Conservation (phyloP, 148 eudicot species). For the Selenicereus undatus region DNA sequence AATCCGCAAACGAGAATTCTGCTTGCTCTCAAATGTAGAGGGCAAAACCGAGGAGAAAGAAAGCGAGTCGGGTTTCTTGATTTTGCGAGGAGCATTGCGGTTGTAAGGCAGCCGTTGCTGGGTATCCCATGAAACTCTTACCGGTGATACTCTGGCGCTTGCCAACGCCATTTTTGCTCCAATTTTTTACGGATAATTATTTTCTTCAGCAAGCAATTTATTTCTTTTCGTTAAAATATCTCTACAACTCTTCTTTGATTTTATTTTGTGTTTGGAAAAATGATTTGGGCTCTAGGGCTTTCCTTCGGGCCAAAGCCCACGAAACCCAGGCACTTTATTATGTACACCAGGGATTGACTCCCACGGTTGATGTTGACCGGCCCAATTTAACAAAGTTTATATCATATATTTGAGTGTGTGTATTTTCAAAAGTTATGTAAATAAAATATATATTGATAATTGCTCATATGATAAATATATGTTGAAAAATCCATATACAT, state of each 20-base stretch:
- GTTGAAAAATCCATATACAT: too few relatives aligned
- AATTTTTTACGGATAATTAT: neutral
- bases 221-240: neutral
- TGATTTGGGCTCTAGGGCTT: neutral
- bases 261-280: neutral
- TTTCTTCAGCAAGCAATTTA: neutral
- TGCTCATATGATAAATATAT: too few relatives aligned
- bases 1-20: conserved; percentile 23
- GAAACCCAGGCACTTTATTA: too few relatives aligned
- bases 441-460: too few relatives aligned
- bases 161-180: conserved; percentile 30
- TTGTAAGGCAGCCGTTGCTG: conserved; percentile 60
- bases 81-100: conserved; percentile 45
- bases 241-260: too few relatives aligned
- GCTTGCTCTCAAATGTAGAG: conserved; percentile 17
- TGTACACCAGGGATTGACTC: too few relatives aligned
- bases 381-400: too few relatives aligned
- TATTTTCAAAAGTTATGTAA: too few relatives aligned
- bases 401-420: too few relatives aligned
- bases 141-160: conserved; percentile 21
- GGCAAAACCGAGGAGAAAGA: conserved; percentile 13
- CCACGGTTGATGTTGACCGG: too few relatives aligned
- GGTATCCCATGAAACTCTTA: conserved; percentile 59
- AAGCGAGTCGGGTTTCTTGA: conserved; percentile 18
- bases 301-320: neutral